A percentile compares a stretch with the other conserved stretches of the same genome.
phyloP scores from a whole-genome alignment of 2,329 filamentous ascomycete species.

The Waltergamsia citrina region DNA sequence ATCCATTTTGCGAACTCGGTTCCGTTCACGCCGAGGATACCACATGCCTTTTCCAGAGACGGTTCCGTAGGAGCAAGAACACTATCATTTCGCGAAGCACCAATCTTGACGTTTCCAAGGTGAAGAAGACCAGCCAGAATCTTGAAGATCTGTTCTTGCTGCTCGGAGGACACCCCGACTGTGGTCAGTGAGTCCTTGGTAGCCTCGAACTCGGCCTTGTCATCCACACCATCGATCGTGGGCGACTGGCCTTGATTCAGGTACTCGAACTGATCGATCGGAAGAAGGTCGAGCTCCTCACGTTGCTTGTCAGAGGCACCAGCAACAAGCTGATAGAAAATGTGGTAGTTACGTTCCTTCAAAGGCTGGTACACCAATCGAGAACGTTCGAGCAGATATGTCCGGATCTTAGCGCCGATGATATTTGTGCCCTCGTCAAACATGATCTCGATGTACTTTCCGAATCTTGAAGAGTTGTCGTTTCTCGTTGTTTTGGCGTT shows the following conservation, averaged over 20 bases:
- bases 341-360: conserved; percentile 97
- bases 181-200: conserved; percentile 79
- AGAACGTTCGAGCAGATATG: conserved; percentile 89
- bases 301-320: conserved; percentile 80
- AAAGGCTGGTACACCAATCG: conserved; percentile 94
- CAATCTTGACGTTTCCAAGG: conserved; percentile 94
- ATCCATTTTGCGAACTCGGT: conserved; percentile 93
- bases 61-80: conserved; percentile 73
- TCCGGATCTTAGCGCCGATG: conserved; percentile 94
- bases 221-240: conserved; percentile 87
- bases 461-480: conserved; percentile 97
- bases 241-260: conserved; percentile 91
- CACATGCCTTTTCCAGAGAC: conserved; percentile 69
- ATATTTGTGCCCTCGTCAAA: conserved; percentile 94
- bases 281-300: conserved; percentile 67
- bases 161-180: conserved; percentile 67
- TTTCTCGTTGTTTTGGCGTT: conserved; percentile 99
- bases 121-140: conserved; percentile 86
- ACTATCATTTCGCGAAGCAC: conserved; percentile 80
- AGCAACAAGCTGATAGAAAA: conserved; percentile 95
- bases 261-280: conserved; percentile 89
- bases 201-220: conserved; percentile 86
- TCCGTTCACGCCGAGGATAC: conserved; percentile 78
- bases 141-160: conserved; percentile 81
- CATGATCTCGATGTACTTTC: conserved; percentile 99